A percentile compares a stretch with the other conserved stretches of the same genome.
Evolutionary conservation across 768 basidiomycete species (phyloP).

Genomic region (Phylloporus sp.): DNA sequence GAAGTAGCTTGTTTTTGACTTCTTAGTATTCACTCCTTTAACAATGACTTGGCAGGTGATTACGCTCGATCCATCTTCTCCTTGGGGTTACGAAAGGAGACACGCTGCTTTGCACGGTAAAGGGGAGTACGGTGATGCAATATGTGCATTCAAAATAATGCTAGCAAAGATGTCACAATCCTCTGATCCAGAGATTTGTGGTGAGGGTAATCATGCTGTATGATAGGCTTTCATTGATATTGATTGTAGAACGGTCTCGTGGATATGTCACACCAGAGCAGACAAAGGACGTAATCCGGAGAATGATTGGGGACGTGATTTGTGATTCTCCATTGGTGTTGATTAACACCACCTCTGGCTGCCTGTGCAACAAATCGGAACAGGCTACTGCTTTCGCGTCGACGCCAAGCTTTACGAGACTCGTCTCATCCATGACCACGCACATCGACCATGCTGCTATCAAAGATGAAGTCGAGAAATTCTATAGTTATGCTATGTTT

Average conservation of each 20-base stretch:
- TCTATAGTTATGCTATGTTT: neutral
- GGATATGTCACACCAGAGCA: neutral
- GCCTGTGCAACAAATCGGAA: neutral
- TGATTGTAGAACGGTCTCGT: neutral
- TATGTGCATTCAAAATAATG: neutral
- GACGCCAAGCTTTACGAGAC: neutral
- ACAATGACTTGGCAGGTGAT: neutral
- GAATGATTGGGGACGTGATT: neutral
- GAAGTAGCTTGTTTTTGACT: neutral
- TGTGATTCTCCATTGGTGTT: neutral
- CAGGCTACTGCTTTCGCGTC: neutral
- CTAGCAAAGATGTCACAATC: neutral
- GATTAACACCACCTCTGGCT: neutral
- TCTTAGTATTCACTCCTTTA: neutral
- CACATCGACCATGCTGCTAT: neutral
- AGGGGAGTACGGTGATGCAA: neutral
- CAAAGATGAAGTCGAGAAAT: neutral
- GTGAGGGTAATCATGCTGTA: neutral
- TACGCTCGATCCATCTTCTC: neutral
- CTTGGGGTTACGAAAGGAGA: neutral
- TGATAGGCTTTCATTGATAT: neutral
- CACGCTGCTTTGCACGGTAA: neutral
- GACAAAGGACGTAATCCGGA: neutral
- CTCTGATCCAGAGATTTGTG: neutral
- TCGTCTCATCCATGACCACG: neutral